phyloP scores from a whole-genome alignment of 2,329 filamentous ascomycete species.

The Plenodomus biglobosus region DNA sequence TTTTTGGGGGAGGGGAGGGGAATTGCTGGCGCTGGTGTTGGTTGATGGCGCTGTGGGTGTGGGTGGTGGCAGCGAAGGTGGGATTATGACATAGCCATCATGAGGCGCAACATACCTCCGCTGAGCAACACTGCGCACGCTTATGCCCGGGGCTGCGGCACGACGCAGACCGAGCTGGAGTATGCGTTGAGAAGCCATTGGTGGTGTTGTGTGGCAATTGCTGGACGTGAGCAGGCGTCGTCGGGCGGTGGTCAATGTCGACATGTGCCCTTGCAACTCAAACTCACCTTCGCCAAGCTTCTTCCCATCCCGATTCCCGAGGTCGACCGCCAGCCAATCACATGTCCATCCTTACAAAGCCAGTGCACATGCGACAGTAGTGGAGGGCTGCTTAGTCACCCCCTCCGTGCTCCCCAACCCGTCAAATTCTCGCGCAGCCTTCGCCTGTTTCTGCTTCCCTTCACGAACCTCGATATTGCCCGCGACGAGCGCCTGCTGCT shows the following conservation, averaged over 20 bases:
- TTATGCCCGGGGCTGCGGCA: conserved; percentile 47
- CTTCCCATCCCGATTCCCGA: conserved; percentile 28
- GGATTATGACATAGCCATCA: conserved; percentile 1
- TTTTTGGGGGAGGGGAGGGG: not conserved
- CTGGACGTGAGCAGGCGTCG: too few relatives aligned
- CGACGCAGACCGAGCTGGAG: conserved; percentile 49
- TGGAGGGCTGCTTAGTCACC: conserved; percentile 31
- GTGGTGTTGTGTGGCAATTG: conserved; percentile 13
- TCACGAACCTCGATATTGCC: conserved; percentile 47
- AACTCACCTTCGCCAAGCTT: conserved; percentile 16
- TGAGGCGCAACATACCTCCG: conserved; percentile 50
- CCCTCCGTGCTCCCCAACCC: conserved; percentile 16
- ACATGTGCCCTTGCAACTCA: too few relatives aligned
- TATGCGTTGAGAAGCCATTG: conserved; percentile 50
- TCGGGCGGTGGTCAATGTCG: too few relatives aligned
- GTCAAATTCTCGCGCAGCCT: conserved; percentile 36
- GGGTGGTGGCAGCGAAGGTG: not conserved
- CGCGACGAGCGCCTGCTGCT: conserved; percentile 33
- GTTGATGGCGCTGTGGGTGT: not conserved
- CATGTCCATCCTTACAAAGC: conserved; percentile 1
- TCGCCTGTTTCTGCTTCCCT: conserved; percentile 15
- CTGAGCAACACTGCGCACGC: conserved; percentile 48
- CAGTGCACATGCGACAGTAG: too few relatives aligned
- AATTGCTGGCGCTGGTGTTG: conserved; percentile 3
- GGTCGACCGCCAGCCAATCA: conserved; percentile 15